A percentile compares a stretch with the other conserved stretches of the same genome.
Conservation (phyloP, 2,329 filamentous ascomycete species). For the Pezicula rhizophila region DNA sequence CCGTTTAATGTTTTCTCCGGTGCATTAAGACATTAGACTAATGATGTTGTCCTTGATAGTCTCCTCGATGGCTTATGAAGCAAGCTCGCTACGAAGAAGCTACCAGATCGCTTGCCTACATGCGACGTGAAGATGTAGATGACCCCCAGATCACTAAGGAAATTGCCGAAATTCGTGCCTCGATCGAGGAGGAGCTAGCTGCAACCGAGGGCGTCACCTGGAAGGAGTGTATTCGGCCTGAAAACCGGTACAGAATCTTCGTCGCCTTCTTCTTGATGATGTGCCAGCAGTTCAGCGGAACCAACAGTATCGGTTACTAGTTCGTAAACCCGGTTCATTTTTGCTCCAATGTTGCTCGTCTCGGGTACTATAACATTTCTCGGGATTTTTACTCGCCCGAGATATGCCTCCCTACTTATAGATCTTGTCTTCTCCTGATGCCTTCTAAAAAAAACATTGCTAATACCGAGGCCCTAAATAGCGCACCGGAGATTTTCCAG, state of each 20-base stretch:
- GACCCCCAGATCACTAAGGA: slow-evolving; percentile 52
- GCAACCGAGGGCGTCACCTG: slow-evolving; percentile 61
- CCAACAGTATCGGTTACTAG: slow-evolving; percentile 20
- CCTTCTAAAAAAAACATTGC: too few relatives aligned
- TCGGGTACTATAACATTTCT: too few relatives aligned
- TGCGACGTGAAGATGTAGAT: slow-evolving; percentile 53
- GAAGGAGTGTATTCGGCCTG: slow-evolving; percentile 37
- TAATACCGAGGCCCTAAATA: background rate
- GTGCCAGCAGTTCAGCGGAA: slow-evolving; percentile 32
- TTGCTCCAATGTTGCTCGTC: too few relatives aligned
- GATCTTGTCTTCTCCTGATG: too few relatives aligned
- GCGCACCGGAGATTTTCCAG: slow-evolving; percentile 50
- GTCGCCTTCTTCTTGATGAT: slow-evolving; percentile 36
- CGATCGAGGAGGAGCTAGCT: slow-evolving; percentile 66
- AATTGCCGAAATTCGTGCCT: slow-evolving; percentile 55
- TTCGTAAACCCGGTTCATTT: too few relatives aligned
- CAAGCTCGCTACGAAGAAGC: slow-evolving; percentile 54
- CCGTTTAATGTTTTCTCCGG: too few relatives aligned
- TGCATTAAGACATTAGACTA: too few relatives aligned
- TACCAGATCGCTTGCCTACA: slow-evolving; percentile 42
- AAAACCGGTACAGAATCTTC: slow-evolving; percentile 39
- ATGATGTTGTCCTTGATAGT: slow-evolving; percentile 22
- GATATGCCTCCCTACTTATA: too few relatives aligned
- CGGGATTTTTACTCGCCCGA: too few relatives aligned
- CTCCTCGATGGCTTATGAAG: slow-evolving; percentile 66